Conservation (phyloP, 2,329 filamentous ascomycete species). For the Monilinia laxa region DNA sequence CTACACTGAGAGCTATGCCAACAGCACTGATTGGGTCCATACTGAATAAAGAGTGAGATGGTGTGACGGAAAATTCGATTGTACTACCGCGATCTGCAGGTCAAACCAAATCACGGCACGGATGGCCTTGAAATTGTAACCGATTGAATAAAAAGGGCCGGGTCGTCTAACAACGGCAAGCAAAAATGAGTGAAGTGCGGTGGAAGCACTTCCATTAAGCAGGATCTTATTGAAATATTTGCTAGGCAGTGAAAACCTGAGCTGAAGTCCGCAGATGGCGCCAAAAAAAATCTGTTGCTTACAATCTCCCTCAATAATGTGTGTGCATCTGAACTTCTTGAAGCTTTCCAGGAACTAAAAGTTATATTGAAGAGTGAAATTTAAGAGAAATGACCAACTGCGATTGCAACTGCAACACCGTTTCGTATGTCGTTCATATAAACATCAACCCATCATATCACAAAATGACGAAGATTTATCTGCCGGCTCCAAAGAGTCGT, state of each 20-base stretch:
- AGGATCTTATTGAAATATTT: slow-evolving; percentile 3
- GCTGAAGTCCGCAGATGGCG: slow-evolving; percentile 14
- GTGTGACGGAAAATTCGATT: slow-evolving; percentile 20
- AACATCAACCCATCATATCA: slow-evolving; percentile 14
- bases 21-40: slow-evolving; percentile 40
- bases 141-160: slow-evolving; percentile 18
- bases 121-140: slow-evolving; percentile 11
- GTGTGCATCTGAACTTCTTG: slow-evolving; percentile 6
- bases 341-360: slow-evolving; percentile 11
- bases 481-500: slow-evolving; percentile 1
- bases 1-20: slow-evolving; percentile 42
- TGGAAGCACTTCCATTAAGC: slow-evolving; percentile 2
- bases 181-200: background rate
- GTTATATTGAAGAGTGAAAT: background rate
- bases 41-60: slow-evolving; percentile 11
- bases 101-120: slow-evolving; percentile 13
- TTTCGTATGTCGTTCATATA: slow-evolving; percentile 3
- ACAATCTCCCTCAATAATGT: background rate
- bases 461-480: slow-evolving; percentile 14
- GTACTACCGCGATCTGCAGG: slow-evolving; percentile 18
- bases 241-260: slow-evolving; percentile 1
- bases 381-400: background rate
- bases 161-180: slow-evolving; percentile 14
- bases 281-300: background rate
- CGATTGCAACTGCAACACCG: slow-evolving; percentile 12